Percentiles rank a stretch among this genome's conserved stretches.
Evolutionary conservation across 2,329 filamentous ascomycete species (phyloP).

Genomic region (Pseudogymnoascus sp.): DNA sequence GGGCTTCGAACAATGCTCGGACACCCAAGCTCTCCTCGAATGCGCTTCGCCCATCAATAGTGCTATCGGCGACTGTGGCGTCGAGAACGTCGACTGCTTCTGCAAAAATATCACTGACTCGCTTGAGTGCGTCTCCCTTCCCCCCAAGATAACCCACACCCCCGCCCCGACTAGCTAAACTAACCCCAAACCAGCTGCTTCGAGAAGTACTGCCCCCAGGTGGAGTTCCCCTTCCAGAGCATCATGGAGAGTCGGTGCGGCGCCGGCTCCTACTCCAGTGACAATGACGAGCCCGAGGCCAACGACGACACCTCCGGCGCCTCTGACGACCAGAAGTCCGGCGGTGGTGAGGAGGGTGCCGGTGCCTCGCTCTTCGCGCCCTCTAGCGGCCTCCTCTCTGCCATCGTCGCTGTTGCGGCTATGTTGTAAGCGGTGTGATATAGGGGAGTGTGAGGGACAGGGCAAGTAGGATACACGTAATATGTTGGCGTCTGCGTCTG

Average conservation of each 20-base stretch:
- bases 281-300: neutral
- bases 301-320: neutral
- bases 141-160: too few relatives aligned
- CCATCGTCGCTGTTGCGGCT: neutral
- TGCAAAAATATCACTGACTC: neutral
- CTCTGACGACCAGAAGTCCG: neutral
- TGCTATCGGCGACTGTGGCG: neutral
- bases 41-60: neutral
- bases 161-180: too few relatives aligned
- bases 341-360: neutral
- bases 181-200: neutral
- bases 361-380: neutral
- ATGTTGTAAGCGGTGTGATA: neutral
- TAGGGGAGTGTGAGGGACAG: neutral
- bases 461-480: neutral
- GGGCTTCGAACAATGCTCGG: neutral
- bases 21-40: neutral
- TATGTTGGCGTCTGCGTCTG: neutral
- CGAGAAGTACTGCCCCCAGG: neutral
- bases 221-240: neutral
- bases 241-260: neutral
- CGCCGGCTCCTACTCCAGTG: neutral
- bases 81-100: neutral
- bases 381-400: neutral
- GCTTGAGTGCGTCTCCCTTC: neutral